These are phyloP conservation scores for Thelonectria blattea DNA, from an alignment of 2,329 filamentous ascomycete genomes.

Conservation along the genomic window DNA sequence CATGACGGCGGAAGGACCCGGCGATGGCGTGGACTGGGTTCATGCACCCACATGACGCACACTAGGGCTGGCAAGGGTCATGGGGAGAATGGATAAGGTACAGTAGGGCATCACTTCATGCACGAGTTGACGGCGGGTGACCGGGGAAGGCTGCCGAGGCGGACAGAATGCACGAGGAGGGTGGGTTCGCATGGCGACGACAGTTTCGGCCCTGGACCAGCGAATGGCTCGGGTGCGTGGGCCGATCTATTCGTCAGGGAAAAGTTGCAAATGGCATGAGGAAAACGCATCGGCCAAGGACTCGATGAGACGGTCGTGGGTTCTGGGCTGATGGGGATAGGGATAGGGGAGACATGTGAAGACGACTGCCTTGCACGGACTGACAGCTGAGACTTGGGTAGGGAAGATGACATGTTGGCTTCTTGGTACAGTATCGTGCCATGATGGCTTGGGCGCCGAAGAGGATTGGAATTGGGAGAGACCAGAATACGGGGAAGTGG, in stretches of 20 bases:
- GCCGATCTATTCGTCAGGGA: slow-evolving; percentile 8
- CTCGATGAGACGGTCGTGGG: neutral
- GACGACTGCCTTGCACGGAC: neutral
- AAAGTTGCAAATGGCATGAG: slow-evolving; percentile 8
- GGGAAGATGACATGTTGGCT: neutral
- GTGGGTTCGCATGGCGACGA: neutral
- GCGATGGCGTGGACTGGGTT: slow-evolving; percentile 13
- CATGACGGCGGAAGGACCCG: slow-evolving; percentile 1
- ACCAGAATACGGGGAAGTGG: neutral
- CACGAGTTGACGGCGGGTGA: slow-evolving; percentile 9
- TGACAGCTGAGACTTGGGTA: neutral
- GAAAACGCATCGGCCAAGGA: neutral
- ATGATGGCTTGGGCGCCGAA: neutral
- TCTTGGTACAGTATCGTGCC: neutral
- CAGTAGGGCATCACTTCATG: neutral
- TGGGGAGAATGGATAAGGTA: too few relatives aligned
- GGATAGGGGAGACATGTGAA: neutral
- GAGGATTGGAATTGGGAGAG: neutral
- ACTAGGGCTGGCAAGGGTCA: slow-evolving; percentile 19
- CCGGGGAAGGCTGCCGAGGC: slow-evolving; percentile 9
- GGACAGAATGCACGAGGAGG: slow-evolving; percentile 11
- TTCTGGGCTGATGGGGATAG: slow-evolving; percentile 1
- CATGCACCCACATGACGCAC: slow-evolving; percentile 12
- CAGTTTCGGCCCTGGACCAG: neutral
- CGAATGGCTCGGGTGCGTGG: slow-evolving; percentile 3